Conservation (phyloP, 495 filamentous ascomycete genomes). For the Podospora pseudocomata region DNA sequence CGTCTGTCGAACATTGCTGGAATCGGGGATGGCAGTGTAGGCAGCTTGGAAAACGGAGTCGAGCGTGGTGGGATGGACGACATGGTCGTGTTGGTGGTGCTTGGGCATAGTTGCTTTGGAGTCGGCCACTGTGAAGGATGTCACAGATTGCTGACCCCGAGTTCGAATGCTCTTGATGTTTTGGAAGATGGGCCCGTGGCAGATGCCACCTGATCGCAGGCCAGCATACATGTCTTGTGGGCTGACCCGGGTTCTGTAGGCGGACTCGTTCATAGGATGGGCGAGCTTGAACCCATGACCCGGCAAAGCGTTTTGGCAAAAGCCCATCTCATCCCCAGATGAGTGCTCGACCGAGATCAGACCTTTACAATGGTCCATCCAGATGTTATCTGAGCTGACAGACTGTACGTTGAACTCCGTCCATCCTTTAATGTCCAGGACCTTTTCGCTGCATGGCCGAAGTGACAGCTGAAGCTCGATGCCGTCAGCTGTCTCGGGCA, state of each 20-base stretch:
- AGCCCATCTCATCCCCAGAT: constrained; percentile 10
- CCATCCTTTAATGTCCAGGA: constrained; percentile 36
- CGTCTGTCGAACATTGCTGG: constrained; percentile 10
- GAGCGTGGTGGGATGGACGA: constrained; percentile 50
- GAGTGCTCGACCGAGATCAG: constrained; percentile 29
- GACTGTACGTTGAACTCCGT: constrained; percentile 42
- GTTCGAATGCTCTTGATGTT: constrained; percentile 33
- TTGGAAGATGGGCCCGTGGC: constrained; percentile 38
- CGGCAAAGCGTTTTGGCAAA: not conserved
- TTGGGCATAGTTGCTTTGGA: constrained; percentile 41
- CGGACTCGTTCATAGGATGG: constrained; percentile 12
- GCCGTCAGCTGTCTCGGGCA: constrained; percentile 37
- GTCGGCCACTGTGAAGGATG: constrained; percentile 37
- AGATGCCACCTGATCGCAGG: constrained; percentile 31
- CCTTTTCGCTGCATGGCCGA: constrained; percentile 38
- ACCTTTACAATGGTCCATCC: constrained; percentile 35
- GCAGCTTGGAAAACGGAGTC: constrained; percentile 41
- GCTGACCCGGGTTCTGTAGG: constrained; percentile 23
- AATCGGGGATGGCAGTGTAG: constrained; percentile 25
- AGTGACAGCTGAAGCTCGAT: constrained; percentile 42
- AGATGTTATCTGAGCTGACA: constrained; percentile 41
- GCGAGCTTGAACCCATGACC: constrained; percentile 5
- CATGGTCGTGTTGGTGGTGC: constrained; percentile 37
- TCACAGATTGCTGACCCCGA: constrained; percentile 23
- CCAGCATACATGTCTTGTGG: constrained; percentile 30